Evolutionary conservation across 805 yeast genomes (phyloP), one percentile per base, ranked within the genome.

Genomic region (Osmozyma mogii): DNA sequence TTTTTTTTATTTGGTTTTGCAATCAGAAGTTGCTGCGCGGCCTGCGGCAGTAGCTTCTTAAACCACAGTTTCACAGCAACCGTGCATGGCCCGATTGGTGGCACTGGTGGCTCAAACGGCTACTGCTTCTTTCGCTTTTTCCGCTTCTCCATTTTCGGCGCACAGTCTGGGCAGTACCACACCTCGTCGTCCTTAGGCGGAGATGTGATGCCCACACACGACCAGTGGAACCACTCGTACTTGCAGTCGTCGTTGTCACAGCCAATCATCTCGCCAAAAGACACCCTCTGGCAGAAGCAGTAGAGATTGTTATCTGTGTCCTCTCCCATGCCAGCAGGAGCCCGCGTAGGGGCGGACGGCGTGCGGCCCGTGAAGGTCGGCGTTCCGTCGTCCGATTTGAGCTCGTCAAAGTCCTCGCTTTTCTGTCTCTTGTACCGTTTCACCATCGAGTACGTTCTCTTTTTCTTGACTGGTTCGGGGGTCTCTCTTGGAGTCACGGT

Each of bases 221-320:
- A 80, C 68, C 88, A 89, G 56, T 92, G 98, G 59, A 89, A 89
- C 97, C 97, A 89, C 52, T 85, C 96, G 41, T 68, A 77, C 49
- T 77, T 74, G 62, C 98, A 92, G 44, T 80, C 77, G 15, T 80
- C 81, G 39, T 85, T 83, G 51, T 89, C 98, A 58, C 98, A 89
- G 0, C 92, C 96, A 41, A 89, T 84, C 98, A 89, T 89, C 45
- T 79, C 84, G 15, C 98, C 98, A 56, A 80, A 84, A 0, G 96
- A 87, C 0, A 83, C 94, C 43, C 88, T 85, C 49, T 85, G 94
- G 50, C 98, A 89, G 58, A 83, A 82, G 54, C 98, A 89, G 53
- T 89, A 89, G 30, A 52, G 34, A 29, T 49, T 49, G 25, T 47
- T 53, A 36, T 64, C 70, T 0, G 68, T 63, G 38, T 61, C 69